Percentiles rank a stretch among this genome's conserved stretches.
Conservation (phyloP, 192 early-diverging fungal genomes). For the Dissophora ornata region DNA sequence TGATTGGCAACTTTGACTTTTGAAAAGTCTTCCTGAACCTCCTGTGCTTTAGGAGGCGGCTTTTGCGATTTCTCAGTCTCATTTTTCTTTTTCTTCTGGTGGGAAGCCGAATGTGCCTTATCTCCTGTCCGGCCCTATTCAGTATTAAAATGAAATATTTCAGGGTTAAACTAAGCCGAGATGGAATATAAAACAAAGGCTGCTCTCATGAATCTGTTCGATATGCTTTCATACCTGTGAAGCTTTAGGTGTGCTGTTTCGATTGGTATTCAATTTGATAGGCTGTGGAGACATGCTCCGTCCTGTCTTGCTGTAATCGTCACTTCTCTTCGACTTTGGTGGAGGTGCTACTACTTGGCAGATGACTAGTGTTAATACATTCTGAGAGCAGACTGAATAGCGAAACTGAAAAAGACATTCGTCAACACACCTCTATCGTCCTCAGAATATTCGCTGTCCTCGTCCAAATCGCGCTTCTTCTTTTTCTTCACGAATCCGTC, state of each 20-base stretch:
- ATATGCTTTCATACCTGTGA: conserved; percentile 19
- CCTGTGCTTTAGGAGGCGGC: conserved; percentile 39
- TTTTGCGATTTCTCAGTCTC: conserved; percentile 47
- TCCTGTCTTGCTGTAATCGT: conserved; percentile 39
- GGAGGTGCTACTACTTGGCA: not conserved
- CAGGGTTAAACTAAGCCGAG: not conserved
- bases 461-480: conserved; percentile 45
- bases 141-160: not conserved
- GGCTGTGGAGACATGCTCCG: conserved; percentile 50
- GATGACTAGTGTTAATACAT: no score
- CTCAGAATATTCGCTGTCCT: conserved; percentile 52
- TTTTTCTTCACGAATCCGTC: conserved; percentile 41
- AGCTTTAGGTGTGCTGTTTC: conserved; percentile 34
- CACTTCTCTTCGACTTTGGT: conserved; percentile 44
- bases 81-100: conserved; percentile 52
- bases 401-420: no score
- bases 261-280: conserved; percentile 20
- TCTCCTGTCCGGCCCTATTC: conserved; percentile 36
- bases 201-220: not conserved
- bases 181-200: not conserved
- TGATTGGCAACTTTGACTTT: conserved; percentile 73
- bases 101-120: conserved; percentile 32
- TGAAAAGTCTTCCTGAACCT: conserved; percentile 70
- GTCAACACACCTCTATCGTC: conserved; percentile 38
- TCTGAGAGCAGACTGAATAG: no score